Percentiles rank a stretch among this genome's conserved stretches.
phyloP scores from a whole-genome alignment of 257 asterid species.

The Solanum chmielewskii region DNA sequence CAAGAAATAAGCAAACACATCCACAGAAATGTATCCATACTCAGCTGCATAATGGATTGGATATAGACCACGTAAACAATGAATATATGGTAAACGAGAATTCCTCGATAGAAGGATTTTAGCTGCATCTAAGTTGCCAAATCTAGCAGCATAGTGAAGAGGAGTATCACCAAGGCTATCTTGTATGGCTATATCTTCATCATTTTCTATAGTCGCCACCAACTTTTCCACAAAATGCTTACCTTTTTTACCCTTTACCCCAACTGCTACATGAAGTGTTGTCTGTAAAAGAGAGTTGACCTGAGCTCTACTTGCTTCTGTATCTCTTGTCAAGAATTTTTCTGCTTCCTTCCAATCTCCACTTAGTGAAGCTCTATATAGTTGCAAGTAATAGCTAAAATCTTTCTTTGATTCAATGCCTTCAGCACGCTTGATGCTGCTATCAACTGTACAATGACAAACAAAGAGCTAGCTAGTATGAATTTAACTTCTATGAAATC shows the following conservation, averaged over 20 bases:
- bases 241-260: not conserved
- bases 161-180: constrained; percentile 20
- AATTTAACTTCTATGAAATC: too few species aligned
- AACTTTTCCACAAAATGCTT: constrained; percentile 4
- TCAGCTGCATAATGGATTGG: too few species aligned
- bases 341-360: constrained; percentile 1
- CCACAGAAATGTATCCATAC: too few species aligned
- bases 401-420: not conserved
- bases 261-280: not conserved
- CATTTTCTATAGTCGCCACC: constrained; percentile 9
- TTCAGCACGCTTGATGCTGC: not conserved
- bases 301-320: not conserved
- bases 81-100: constrained; percentile 3
- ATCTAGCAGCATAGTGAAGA: constrained; percentile 16
- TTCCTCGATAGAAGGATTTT: constrained; percentile 6
- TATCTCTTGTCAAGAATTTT: not conserved
- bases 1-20: too few species aligned
- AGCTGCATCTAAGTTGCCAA: constrained; percentile 17
- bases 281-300: not conserved
- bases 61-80: too few species aligned
- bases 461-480: not conserved
- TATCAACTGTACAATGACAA: not conserved
- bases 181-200: not conserved
- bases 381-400: not conserved
- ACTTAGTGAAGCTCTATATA: not conserved